Evolutionary conservation across 495 filamentous ascomycete genomes (phyloP).

Genomic region (Venustampulla echinocandica): DNA sequence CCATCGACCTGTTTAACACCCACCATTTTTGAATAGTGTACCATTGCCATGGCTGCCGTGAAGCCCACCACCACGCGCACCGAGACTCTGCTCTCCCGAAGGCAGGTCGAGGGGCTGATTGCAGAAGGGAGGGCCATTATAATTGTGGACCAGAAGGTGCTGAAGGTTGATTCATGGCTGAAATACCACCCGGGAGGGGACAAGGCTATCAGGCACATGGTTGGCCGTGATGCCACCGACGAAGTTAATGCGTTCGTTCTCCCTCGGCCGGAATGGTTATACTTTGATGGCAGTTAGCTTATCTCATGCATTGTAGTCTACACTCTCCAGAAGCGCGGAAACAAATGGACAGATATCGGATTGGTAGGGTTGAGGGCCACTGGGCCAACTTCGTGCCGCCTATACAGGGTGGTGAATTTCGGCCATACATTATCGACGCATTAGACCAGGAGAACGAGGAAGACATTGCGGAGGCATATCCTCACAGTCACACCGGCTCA

Average conservation of each 20-base stretch:
- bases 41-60: constrained; percentile 8
- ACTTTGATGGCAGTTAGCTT: background rate
- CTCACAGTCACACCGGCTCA: constrained; percentile 37
- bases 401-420: constrained; percentile 85
- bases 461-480: constrained; percentile 31
- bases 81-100: constrained; percentile 35
- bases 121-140: constrained; percentile 76
- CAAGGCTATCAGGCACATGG: constrained; percentile 89
- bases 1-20: no score
- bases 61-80: background rate
- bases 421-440: constrained; percentile 38
- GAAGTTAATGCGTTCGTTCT: constrained; percentile 79
- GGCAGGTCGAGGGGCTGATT: constrained; percentile 79
- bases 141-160: constrained; percentile 69
- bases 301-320: constrained; percentile 43
- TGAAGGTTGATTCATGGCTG: constrained; percentile 83
- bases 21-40: background rate
- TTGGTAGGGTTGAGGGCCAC: constrained; percentile 70
- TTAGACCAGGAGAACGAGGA: constrained; percentile 29
- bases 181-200: constrained; percentile 88
- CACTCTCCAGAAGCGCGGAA: constrained; percentile 72
- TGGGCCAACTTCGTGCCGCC: constrained; percentile 91
- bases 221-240: constrained; percentile 92
- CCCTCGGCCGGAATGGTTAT: background rate
- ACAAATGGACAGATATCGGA: constrained; percentile 73